Conservation (phyloP, 75 land plant genomes). For the Isoetes taiwanensis region DNA sequence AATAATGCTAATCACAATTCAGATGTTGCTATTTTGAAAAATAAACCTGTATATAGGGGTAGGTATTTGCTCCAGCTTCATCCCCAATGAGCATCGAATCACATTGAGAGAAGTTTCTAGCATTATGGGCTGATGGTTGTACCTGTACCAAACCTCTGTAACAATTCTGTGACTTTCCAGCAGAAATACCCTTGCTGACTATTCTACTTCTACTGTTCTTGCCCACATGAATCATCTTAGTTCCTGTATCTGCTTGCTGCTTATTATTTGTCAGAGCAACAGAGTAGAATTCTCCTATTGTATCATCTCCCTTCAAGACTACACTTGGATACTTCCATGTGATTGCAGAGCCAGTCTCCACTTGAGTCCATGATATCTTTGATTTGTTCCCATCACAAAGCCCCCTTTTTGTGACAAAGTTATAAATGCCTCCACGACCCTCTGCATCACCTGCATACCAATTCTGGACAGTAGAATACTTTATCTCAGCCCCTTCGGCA, state of each 20-base stretch:
- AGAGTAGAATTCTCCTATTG: conserved; percentile 91
- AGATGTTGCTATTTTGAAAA: neutral
- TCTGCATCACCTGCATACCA: conserved; percentile 97
- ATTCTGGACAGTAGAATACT: conserved; percentile 97
- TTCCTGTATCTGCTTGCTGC: conserved; percentile 98
- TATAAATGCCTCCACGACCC: conserved; percentile 87
- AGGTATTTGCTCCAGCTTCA: conserved; percentile 85
- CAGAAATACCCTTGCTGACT: conserved; percentile 94
- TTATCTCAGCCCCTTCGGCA: conserved; percentile 74
- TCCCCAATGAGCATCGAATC: conserved; percentile 99
- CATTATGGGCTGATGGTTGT: conserved; percentile 58
- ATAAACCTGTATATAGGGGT: conserved; percentile 84
- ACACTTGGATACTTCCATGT: conserved; percentile 99
- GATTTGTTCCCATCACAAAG: conserved; percentile 65
- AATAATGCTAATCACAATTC: no score
- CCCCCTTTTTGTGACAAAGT: conserved; percentile 97
- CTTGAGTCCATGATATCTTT: conserved; percentile 98
- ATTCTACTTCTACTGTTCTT: conserved; percentile 88
- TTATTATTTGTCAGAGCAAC: conserved; percentile 89
- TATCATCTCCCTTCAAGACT: conserved; percentile 62
- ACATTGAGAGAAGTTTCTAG: conserved; percentile 88
- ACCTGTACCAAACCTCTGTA: conserved; percentile 93
- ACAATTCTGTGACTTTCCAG: conserved; percentile 76
- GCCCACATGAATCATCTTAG: conserved; percentile 98
- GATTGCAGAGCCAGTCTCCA: conserved; percentile 97